These are phyloP conservation scores for Boletus rex-veris DNA, from an alignment of 768 basidiomycete genomes.

Conservation along the genomic window DNA sequence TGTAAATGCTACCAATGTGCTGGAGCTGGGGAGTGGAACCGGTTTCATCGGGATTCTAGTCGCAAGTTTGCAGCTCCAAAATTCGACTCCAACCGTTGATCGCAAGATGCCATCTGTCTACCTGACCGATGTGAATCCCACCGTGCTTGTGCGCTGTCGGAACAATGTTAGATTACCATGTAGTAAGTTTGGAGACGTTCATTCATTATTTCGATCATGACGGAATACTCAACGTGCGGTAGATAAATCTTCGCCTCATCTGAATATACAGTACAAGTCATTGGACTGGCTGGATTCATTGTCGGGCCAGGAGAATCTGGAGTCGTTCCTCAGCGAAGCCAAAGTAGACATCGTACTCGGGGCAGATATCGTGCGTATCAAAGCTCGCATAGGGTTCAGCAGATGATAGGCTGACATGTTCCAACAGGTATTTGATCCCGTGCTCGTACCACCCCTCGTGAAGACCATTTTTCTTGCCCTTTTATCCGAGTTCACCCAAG, in stretches of 20 bases:
- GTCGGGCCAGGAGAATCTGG: conserved; percentile 24
- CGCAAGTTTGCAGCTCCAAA: conserved; percentile 49
- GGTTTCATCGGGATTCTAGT: conserved; percentile 72
- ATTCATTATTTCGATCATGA: neutral
- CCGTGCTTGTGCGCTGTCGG: conserved; percentile 58
- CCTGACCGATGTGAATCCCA: conserved; percentile 64
- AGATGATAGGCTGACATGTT: neutral
- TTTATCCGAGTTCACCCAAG: conserved; percentile 9
- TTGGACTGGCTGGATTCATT: conserved; percentile 68
- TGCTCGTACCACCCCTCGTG: conserved; percentile 55
- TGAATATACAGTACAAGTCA: conserved; percentile 40
- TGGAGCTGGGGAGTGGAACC: conserved; percentile 74
- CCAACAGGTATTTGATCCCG: conserved; percentile 64
- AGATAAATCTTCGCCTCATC: conserved; percentile 58
- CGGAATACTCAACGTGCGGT: neutral
- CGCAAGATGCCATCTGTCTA: conserved; percentile 32
- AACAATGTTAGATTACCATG: conserved; percentile 60
- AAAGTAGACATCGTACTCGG: conserved; percentile 62
- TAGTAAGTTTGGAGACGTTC: conserved; percentile 45
- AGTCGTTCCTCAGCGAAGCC: conserved; percentile 36
- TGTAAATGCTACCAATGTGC: conserved; percentile 39
- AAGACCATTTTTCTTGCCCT: conserved; percentile 41
- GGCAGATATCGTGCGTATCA: conserved; percentile 63
- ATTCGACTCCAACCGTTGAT: neutral
- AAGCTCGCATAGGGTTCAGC: neutral